Conservation (phyloP, 805 yeast genomes). For the Metschnikowia bowlesiae region DNA sequence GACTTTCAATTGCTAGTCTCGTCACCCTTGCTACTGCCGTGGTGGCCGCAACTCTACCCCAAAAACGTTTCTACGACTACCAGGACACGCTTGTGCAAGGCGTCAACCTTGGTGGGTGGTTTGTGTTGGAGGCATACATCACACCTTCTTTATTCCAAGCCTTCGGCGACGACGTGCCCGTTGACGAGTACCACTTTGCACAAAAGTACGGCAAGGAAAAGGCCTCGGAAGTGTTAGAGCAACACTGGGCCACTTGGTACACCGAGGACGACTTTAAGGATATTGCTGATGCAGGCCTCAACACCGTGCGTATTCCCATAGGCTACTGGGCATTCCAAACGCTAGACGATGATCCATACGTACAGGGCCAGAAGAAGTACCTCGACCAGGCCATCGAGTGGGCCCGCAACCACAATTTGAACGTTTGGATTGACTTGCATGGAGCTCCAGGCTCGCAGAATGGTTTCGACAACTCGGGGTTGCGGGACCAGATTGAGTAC, state of each 20-base stretch:
- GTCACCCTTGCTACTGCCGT: conserved; percentile 10
- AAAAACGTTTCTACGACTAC: conserved; percentile 28
- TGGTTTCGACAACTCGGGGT: conserved; percentile 93
- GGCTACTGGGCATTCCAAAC: conserved; percentile 89
- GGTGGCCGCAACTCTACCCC: conserved; percentile 10
- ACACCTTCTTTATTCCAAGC: conserved; percentile 70
- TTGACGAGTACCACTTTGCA: conserved; percentile 77
- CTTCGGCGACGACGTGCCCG: conserved; percentile 53
- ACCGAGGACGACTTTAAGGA: conserved; percentile 65
- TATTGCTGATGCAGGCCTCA: conserved; percentile 63
- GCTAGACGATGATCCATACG: conserved; percentile 73
- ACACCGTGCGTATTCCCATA: conserved; percentile 83
- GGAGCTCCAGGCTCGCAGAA: conserved; percentile 98
- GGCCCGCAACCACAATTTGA: conserved; percentile 58
- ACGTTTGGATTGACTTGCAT: conserved; percentile 89
- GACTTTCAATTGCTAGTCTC: conserved; percentile 6
- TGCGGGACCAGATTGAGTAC: conserved; percentile 47
- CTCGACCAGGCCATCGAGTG: conserved; percentile 75
- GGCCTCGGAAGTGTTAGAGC: conserved; percentile 43
- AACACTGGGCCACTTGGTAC: conserved; percentile 79
- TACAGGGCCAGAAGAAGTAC: conserved; percentile 71
- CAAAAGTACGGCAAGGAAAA: conserved; percentile 55
- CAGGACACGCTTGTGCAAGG: conserved; percentile 47
- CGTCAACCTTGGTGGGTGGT: conserved; percentile 88
- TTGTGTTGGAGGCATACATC: conserved; percentile 81